A percentile compares a stretch with the other conserved stretches of the same genome.
These are phyloP conservation scores for Boletus vinaceobasis DNA, from an alignment of 768 basidiomycete genomes.

Conservation along the genomic window DNA sequence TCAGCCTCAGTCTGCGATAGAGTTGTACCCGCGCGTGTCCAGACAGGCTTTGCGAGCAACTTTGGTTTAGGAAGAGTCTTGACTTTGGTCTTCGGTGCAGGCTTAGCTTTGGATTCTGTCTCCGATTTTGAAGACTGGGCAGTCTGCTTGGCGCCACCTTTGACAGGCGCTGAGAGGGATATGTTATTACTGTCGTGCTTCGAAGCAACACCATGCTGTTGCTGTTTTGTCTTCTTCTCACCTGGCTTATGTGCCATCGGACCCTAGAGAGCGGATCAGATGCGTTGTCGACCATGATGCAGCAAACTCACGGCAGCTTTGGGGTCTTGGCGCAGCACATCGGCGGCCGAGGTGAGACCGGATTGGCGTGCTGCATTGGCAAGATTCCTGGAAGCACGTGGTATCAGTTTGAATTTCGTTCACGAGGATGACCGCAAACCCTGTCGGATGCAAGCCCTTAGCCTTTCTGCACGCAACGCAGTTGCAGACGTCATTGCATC, in stretches of 20 bases:
- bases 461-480: constrained; percentile 64
- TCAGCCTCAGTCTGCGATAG: constrained; percentile 49
- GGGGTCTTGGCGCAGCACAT: constrained; percentile 33
- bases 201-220: neutral
- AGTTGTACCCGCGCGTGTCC: constrained; percentile 47
- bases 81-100: constrained; percentile 19
- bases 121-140: constrained; percentile 9
- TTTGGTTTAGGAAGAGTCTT: constrained; percentile 33
- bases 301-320: constrained; percentile 27
- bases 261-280: constrained; percentile 22
- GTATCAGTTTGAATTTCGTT: constrained; percentile 7
- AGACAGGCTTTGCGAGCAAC: constrained; percentile 45
- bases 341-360: constrained; percentile 38
- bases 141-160: constrained; percentile 6
- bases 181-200: constrained; percentile 5
- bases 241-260: constrained; percentile 25
- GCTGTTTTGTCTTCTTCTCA: constrained; percentile 18
- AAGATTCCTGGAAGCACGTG: constrained; percentile 34
- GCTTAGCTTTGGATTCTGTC: constrained; percentile 14
- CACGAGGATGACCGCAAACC: constrained; percentile 38
- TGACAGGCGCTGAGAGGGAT: constrained; percentile 10
- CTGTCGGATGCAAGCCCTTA: constrained; percentile 56
- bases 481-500: constrained; percentile 64
- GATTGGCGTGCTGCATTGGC: constrained; percentile 35
- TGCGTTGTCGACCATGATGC: neutral